phyloP scores from a whole-genome alignment of 148 eudicot genomes.

The Rhododendron simsii region DNA sequence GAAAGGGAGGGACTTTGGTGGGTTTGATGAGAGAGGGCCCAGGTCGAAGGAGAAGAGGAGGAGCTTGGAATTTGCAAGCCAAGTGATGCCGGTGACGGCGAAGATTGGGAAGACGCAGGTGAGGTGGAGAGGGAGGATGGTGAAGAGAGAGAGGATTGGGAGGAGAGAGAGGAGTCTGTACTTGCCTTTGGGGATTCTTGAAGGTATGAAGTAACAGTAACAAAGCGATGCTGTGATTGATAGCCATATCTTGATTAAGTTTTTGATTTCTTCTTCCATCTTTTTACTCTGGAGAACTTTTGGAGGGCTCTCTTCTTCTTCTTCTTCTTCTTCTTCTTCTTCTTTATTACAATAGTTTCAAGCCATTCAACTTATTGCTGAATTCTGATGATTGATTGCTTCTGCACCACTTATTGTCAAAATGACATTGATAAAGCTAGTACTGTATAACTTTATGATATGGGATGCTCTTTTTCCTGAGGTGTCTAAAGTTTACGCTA shows the following conservation, averaged over 20 bases:
- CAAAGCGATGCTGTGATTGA: slow-evolving; percentile 8
- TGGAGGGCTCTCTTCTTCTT: background rate
- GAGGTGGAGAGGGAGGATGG: slow-evolving; percentile 29
- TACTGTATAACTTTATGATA: too few relatives aligned
- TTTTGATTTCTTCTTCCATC: slow-evolving; percentile 29
- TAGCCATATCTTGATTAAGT: slow-evolving; percentile 27
- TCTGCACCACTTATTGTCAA: background rate
- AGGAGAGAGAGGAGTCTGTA: slow-evolving; percentile 20
- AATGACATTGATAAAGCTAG: too few relatives aligned
- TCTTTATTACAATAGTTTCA: too few relatives aligned
- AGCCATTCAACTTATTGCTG: background rate
- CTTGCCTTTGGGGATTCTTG: slow-evolving; percentile 20
- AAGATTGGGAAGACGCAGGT: slow-evolving; percentile 20
- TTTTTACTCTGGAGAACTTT: background rate
- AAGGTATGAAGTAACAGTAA: slow-evolving; percentile 22
- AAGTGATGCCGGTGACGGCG: slow-evolving; percentile 24
- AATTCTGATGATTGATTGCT: background rate
- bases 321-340: too few relatives aligned
- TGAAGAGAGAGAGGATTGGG: slow-evolving; percentile 27
- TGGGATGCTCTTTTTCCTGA: too few relatives aligned
- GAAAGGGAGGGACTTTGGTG: slow-evolving; percentile 14
- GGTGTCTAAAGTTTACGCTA: too few relatives aligned
- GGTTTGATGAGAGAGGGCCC: slow-evolving; percentile 17
- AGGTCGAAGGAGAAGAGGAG: slow-evolving; percentile 23
- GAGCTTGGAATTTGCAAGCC: slow-evolving; percentile 47